Evolutionary conservation across 352 stramenopile species (phyloP), one percentile per base, ranked within the genome.

Genomic region (Phytopythium boreale): DNA sequence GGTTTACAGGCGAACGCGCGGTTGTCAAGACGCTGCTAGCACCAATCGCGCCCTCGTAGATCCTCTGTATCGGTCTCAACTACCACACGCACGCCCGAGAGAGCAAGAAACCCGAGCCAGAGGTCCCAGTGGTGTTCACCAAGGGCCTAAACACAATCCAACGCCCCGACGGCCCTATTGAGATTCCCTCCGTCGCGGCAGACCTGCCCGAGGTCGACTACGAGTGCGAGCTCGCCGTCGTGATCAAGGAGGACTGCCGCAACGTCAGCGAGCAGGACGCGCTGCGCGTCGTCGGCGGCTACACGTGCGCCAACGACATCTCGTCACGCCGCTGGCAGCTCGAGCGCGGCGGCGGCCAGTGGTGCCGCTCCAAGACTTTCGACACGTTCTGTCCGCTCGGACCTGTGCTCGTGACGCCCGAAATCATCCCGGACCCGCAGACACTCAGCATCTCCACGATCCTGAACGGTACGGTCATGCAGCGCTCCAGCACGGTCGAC

Each of bases 31-130:
- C 85, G 67, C 69, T 97, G 31, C 72, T 96, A 57, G 77, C 80
- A 26, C 89, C 89, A 4, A 78, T 97, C 37, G 70, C 89, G 47
- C 88, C 89, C 17, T 82, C 82, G 15, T 81, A 90, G 70, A 92
- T 97, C 66, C 73, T 94, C 15, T 79, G 84, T 36, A 94, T 96
- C 34, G 90, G 90, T 4, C 77, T 97, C 29, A 97, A 97, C 75
- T 97, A 97, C 76, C 77, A 83, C 65, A 89, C 92, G 67, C 89
- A 97, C 56, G 80, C 82, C 47, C 79, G 84, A 63, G 86, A 96
- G 74, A 93, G 87, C 56, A 94, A 95, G 61, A 90, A 90, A 71
- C 78, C 87, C 1, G 84, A 92, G 68, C 85, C 87, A 2, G 76
- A 80, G 63, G 84, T 75, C 50, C 86, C 87, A 3, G 80, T 95